Evolutionary conservation across 257 asterid genomes (phyloP).

Genomic region (Mitragyna speciosa): DNA sequence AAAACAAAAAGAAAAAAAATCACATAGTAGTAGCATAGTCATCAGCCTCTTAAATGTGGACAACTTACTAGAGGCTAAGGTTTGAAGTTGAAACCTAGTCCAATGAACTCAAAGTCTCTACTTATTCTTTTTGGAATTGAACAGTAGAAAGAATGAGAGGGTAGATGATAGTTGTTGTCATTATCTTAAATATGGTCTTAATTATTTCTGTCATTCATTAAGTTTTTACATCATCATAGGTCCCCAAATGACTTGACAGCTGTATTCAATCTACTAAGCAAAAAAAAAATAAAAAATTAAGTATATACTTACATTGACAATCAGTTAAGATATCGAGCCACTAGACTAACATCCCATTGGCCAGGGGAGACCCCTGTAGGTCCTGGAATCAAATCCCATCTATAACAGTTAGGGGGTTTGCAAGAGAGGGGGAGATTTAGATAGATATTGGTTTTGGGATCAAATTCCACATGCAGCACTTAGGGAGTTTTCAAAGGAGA

Average conservation of each 20-base stretch:
- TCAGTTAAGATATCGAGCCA: too few species aligned
- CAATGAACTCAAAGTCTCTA: background rate
- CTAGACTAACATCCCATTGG: too few species aligned
- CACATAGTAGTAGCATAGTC: slow-evolving; percentile 1
- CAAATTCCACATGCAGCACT: too few species aligned
- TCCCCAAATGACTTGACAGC: slow-evolving; percentile 11
- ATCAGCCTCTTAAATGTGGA: slow-evolving; percentile 1
- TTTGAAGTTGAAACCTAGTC: background rate
- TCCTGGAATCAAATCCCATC: too few species aligned
- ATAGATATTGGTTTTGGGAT: too few species aligned
- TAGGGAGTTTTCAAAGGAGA: too few species aligned
- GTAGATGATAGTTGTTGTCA: background rate
- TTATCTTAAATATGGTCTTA: slow-evolving; percentile 19
- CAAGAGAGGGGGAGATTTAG: too few species aligned
- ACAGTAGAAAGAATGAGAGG: background rate
- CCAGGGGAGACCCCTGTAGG: too few species aligned
- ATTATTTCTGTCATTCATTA: slow-evolving; percentile 1
- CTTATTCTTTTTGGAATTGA: background rate
- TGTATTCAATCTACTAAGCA: background rate
- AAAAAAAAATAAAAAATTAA: background rate
- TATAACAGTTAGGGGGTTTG: too few species aligned
- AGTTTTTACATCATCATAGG: slow-evolving; percentile 5
- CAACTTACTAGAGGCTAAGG: background rate
- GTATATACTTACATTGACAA: background rate
- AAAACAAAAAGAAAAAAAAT: background rate